Base-by-base conservation (phyloP, 2,329 filamentous ascomycete species). In the Monosporascus sp. region DNA sequence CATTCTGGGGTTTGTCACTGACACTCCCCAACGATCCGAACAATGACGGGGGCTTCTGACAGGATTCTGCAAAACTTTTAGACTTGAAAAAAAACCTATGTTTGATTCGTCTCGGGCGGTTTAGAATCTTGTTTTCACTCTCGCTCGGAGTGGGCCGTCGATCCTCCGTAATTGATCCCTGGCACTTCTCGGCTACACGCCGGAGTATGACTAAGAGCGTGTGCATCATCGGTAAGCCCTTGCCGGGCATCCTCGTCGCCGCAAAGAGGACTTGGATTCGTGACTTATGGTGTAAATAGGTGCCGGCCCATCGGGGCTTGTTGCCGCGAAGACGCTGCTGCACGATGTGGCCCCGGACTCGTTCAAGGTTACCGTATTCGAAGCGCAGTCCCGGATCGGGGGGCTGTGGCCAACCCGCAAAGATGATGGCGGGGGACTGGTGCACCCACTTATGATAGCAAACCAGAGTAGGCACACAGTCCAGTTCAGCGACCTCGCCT, bases 401-500 rank as follows among this genome's bases (percentile, higher is more conserved):
- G 90, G 90, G 0, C 79, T 94, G n/a, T 95, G 90, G 90, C 85
- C 86, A 3, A 71, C 74, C 1, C 68, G 70, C 14, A 76, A 73
- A 50, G 59, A 70, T 2, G 82, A 84, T 51, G 59, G 56, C n/a
- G 70, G 60, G 1, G 76, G 81, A 2, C 71, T 81, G 39, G 71
- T 86, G 17, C 82, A 87, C 56, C 86, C 86, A 8, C 77, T 87
- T 50, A 88, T 88, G 76, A 75, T 81, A 17, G 82, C 82, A 4
- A 95, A 95, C 66, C 82, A 92, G 62, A 91, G 87, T 70, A 81
- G 80, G 46, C 89, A 90, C 68, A 90, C 88, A 0, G 83, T 94
- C 57, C 79, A 82, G 60, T 86, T 86, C 61, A 84, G 81, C 57
- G 90, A 93, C 65, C 68, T 90, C 24, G 80, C 87, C 6, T 95